Percentiles rank a stretch among this genome's conserved stretches.
These are phyloP conservation scores for Pleurotus tuoliensis DNA, from an alignment of 768 basidiomycete species.

Conservation along the genomic window DNA sequence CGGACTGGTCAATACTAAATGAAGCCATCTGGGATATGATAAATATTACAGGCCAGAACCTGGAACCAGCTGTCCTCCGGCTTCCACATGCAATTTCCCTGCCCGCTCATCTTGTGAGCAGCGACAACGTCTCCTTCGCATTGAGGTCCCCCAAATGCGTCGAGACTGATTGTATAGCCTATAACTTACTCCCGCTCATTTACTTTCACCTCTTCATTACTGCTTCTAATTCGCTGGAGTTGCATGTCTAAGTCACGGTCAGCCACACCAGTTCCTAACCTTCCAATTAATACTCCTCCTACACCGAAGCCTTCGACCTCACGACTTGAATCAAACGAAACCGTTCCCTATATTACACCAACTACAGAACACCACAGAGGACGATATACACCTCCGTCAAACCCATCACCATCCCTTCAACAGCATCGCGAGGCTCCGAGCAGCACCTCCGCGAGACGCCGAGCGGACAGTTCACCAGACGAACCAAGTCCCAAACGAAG, in stretches of 20 bases:
- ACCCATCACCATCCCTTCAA: background rate
- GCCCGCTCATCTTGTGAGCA: constrained; percentile 18
- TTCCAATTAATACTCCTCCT: constrained; percentile 31
- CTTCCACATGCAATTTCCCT: constrained; percentile 18
- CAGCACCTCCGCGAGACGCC: constrained; percentile 21
- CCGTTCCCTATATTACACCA: constrained; percentile 23
- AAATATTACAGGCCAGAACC: constrained; percentile 16
- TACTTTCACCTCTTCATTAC: constrained; percentile 26
- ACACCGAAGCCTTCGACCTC: constrained; percentile 33
- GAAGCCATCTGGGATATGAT: constrained; percentile 9
- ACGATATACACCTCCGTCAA: constrained; percentile 11
- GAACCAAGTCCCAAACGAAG: constrained; percentile 42
- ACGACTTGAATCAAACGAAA: constrained; percentile 39
- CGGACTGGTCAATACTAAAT: constrained; percentile 1
- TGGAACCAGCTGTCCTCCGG: constrained; percentile 13
- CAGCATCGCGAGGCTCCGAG: constrained; percentile 2
- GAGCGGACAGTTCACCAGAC: constrained; percentile 25
- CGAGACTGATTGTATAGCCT: constrained; percentile 35
- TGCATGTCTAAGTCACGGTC: constrained; percentile 51
- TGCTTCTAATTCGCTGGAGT: constrained; percentile 19
- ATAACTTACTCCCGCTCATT: constrained; percentile 28
- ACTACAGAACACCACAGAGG: constrained; percentile 12
- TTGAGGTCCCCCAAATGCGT: constrained; percentile 34
- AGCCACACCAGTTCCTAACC: constrained; percentile 41
- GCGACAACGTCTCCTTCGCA: constrained; percentile 21